Evolutionary conservation across 1,139 yeast genomes (phyloP).

Genomic region (Hyphopichia buzzinii): DNA sequence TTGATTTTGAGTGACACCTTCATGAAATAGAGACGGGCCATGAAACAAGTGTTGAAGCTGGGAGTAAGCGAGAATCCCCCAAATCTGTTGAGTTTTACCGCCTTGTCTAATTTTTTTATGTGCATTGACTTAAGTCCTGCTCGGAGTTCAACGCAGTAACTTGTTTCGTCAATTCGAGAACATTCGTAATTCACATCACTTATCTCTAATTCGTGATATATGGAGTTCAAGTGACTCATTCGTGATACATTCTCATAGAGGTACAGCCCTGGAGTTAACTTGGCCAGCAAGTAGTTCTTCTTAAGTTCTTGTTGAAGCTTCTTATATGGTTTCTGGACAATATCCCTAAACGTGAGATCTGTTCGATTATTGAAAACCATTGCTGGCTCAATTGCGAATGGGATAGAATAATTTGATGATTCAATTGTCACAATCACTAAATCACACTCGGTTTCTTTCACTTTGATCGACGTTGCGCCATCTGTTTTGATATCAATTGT

Average conservation of each 20-base stretch:
- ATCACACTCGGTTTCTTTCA: constrained; percentile 1
- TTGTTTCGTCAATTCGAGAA: neutral
- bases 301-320: neutral
- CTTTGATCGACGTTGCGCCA: neutral
- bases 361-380: constrained; percentile 1
- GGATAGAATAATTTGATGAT: constrained; percentile 1
- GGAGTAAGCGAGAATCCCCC: constrained; percentile 49
- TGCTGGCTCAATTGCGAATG: constrained; percentile 2
- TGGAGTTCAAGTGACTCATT: constrained; percentile 1
- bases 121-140: constrained; percentile 1
- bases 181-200: neutral
- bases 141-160: neutral
- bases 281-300: neutral
- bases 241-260: neutral
- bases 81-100: constrained; percentile 1
- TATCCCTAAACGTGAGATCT: neutral
- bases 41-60: constrained; percentile 54
- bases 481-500: neutral
- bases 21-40: constrained; percentile 50
- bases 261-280: neutral
- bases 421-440: constrained; percentile 2
- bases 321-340: neutral
- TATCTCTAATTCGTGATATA: constrained; percentile 1
- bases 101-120: constrained; percentile 3
- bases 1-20: constrained; percentile 24